Evolutionary conservation across 495 filamentous ascomycete genomes (phyloP).

Genomic region (Aspergillus biplanus): DNA sequence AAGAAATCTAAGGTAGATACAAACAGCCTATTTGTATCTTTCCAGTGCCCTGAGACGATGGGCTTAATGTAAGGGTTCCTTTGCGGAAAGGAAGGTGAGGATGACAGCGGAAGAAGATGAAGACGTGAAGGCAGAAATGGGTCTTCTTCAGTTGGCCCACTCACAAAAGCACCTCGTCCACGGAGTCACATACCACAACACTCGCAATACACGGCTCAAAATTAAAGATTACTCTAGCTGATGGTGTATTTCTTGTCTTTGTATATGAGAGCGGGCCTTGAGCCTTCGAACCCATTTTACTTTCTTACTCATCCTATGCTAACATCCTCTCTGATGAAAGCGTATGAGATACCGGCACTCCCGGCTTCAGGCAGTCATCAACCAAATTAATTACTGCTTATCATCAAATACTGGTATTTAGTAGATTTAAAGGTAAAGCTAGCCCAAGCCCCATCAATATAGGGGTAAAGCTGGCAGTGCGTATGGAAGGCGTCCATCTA

Average conservation of each 20-base stretch:
- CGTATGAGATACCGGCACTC: neutral
- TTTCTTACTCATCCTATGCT: neutral
- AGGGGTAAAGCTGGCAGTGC: slow-evolving; percentile 6
- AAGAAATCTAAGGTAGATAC: neutral
- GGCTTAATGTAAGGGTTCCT: neutral
- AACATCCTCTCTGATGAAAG: neutral
- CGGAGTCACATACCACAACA: slow-evolving; percentile 12
- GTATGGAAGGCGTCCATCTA: neutral
- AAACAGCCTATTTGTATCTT: neutral
- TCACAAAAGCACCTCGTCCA: slow-evolving; percentile 11
- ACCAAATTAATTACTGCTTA: neutral
- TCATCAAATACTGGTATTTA: neutral
- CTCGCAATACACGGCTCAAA: neutral
- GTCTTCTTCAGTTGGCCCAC: slow-evolving; percentile 21
- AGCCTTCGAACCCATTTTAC: neutral
- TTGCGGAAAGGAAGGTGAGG: slow-evolving; percentile 12
- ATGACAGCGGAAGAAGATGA: slow-evolving; percentile 12
- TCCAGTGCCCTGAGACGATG: neutral
- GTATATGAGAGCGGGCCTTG: neutral
- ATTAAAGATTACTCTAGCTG: neutral
- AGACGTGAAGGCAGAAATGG: slow-evolving; percentile 11
- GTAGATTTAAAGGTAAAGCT: neutral
- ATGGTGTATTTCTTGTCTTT: no score
- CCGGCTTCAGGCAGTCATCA: neutral
- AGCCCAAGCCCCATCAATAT: neutral